Evolutionary conservation across 1,284 basidiomycete species (phyloP).

Genomic region (Apiotrichum brassicae): DNA sequence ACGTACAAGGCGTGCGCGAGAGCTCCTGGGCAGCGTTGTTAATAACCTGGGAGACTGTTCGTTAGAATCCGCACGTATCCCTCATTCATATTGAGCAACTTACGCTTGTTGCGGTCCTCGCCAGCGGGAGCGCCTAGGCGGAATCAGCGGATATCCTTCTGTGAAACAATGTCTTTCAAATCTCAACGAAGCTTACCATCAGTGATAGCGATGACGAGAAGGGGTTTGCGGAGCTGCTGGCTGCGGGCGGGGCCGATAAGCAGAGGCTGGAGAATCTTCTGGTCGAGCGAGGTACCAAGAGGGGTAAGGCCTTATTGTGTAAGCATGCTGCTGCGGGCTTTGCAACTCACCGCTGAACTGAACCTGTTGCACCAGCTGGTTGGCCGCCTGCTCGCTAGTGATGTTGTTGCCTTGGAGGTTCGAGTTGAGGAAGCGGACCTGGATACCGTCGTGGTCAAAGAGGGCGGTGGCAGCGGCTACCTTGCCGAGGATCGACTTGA

Average conservation of each 20-base stretch:
- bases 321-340: too few species aligned
- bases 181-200: constrained; percentile 37
- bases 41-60: constrained; percentile 28
- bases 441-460: constrained; percentile 50
- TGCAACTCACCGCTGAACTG: constrained; percentile 26
- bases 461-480: constrained; percentile 47
- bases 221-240: constrained; percentile 46
- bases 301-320: constrained; percentile 46
- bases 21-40: constrained; percentile 27
- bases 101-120: constrained; percentile 32
- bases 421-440: constrained; percentile 49
- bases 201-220: constrained; percentile 47
- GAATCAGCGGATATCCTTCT: too few species aligned
- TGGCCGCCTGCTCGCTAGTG: constrained; percentile 39
- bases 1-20: constrained; percentile 26
- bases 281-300: constrained; percentile 46
- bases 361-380: constrained; percentile 32
- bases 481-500: constrained; percentile 46
- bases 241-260: constrained; percentile 47
- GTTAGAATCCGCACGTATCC: background rate
- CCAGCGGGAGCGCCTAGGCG: constrained; percentile 46
- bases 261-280: constrained; percentile 50
- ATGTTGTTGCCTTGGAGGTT: constrained; percentile 48
- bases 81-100: too few species aligned
- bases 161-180: too few species aligned